Conservation (phyloP, 176 grass and related monocot genomes). For the Bothriochloa decipiens region DNA sequence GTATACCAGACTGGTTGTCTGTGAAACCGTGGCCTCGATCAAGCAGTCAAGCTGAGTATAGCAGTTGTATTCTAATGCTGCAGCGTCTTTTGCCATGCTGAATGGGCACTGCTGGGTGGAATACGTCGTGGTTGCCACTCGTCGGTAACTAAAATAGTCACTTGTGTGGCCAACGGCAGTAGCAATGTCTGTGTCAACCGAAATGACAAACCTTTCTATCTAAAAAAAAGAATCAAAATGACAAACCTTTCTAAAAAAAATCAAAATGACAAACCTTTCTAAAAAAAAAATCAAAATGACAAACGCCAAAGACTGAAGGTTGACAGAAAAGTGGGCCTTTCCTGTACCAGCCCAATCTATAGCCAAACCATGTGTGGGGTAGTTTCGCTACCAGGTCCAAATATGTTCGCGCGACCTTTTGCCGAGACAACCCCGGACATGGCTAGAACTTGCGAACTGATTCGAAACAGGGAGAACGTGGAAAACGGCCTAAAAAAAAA, state of each 20-base stretch:
- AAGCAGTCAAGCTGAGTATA: background rate
- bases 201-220: background rate
- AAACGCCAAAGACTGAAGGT: background rate
- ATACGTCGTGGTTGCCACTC: background rate
- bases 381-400: background rate
- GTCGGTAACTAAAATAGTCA: background rate
- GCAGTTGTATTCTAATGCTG: background rate
- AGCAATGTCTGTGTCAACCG: background rate
- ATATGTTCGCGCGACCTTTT: background rate
- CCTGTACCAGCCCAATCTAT: background rate
- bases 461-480: too few relatives aligned
- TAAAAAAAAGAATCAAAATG: too few relatives aligned
- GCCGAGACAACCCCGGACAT: too few relatives aligned
- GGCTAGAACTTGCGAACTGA: too few relatives aligned
- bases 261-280: too few relatives aligned
- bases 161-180: background rate
- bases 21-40: background rate
- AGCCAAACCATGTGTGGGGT: background rate
- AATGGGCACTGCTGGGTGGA: background rate
- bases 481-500: too few relatives aligned
- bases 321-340: background rate
- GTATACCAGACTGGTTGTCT: background rate
- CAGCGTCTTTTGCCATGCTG: background rate
- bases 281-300: too few relatives aligned
- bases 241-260: too few relatives aligned